A percentile compares a stretch with the other conserved stretches of the same genome.
Conservation (phyloP, 1,139 yeast species). For the Saccharomyces hybrid region DNA sequence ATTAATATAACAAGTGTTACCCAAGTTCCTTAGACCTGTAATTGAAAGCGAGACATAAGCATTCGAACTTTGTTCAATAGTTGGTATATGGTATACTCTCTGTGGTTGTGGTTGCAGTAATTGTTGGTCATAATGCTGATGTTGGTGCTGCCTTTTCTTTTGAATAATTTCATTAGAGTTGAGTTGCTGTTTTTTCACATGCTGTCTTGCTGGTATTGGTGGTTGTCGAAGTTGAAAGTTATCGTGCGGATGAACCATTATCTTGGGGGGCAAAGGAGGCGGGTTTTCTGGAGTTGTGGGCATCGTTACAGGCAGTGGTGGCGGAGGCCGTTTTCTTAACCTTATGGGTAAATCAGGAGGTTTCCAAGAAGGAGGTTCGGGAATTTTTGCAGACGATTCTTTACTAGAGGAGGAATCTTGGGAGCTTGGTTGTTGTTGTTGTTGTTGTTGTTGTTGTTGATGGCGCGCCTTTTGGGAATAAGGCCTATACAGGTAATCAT, state of each 20-base stretch:
- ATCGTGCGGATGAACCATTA: constrained; percentile 4
- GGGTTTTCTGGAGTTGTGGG: constrained; percentile 12
- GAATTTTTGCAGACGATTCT: constrained; percentile 6
- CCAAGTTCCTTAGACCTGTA: constrained; percentile 62
- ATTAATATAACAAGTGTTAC: constrained; percentile 68
- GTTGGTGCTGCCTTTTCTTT: background rate
- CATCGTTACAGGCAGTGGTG: constrained; percentile 22
- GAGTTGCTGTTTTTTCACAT: background rate
- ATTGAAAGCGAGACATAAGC: constrained; percentile 38
- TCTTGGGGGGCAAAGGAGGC: constrained; percentile 17
- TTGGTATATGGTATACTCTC: constrained; percentile 27
- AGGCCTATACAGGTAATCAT: constrained; percentile 21
- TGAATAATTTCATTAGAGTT: background rate
- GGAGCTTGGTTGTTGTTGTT: constrained; percentile 2
- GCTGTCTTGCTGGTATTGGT: constrained; percentile 1
- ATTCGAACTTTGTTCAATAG: constrained; percentile 36
- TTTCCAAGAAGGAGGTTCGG: constrained; percentile 16
- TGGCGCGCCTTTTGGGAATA: constrained; percentile 9
- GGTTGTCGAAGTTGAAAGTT: background rate
- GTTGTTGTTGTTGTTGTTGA: constrained; percentile 1
- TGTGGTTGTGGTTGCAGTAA: constrained; percentile 2
- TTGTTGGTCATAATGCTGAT: constrained; percentile 2
- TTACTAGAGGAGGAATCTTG: background rate
- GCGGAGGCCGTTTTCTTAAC: constrained; percentile 25
- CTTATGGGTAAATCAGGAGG: constrained; percentile 24